Percentiles rank a stretch among this genome's conserved stretches.
phyloP scores from a whole-genome alignment of 2,329 filamentous ascomycete genomes.

The Aspergillus ibericus region DNA sequence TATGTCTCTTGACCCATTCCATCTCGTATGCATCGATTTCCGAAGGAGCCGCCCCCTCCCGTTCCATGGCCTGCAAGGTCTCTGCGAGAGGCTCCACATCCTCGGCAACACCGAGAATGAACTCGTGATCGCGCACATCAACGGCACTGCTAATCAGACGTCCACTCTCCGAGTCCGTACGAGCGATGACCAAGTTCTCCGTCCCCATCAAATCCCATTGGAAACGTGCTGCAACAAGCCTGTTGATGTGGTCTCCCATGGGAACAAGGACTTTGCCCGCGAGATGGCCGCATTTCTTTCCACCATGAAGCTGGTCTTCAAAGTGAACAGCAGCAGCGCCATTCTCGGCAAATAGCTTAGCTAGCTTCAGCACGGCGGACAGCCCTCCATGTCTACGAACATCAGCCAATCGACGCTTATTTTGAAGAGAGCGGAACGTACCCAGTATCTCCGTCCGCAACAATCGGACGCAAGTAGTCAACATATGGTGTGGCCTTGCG shows the following conservation, averaged over 20 bases:
- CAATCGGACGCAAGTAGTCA: slow-evolving; percentile 91
- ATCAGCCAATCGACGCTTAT: slow-evolving; percentile 3
- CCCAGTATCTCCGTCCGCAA: slow-evolving; percentile 94
- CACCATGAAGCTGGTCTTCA: slow-evolving; percentile 95
- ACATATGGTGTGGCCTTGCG: slow-evolving; percentile 75
- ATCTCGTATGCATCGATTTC: slow-evolving; percentile 88
- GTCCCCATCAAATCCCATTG: slow-evolving; percentile 98
- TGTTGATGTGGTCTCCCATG: slow-evolving; percentile 92
- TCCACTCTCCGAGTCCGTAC: slow-evolving; percentile 93
- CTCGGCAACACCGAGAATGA: slow-evolving; percentile 84
- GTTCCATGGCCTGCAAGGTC: slow-evolving; percentile 86
- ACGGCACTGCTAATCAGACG: slow-evolving; percentile 86
- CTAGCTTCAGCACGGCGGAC: slow-evolving; percentile 89
- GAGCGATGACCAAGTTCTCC: slow-evolving; percentile 91
- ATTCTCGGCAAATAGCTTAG: slow-evolving; percentile 96
- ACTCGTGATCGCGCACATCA: slow-evolving; percentile 93
- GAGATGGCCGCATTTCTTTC: slow-evolving; percentile 97
- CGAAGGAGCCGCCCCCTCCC: slow-evolving; percentile 68
- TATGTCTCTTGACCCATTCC: slow-evolving; percentile 81
- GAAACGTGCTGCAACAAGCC: slow-evolving; percentile 85
- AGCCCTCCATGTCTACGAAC: slow-evolving; percentile 74
- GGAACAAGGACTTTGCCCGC: slow-evolving; percentile 96
- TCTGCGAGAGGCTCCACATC: slow-evolving; percentile 81
- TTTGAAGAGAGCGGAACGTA: slow-evolving; percentile 27
- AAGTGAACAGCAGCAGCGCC: slow-evolving; percentile 96